Evolutionary conservation across 495 filamentous ascomycete genomes (phyloP).

Genomic region (Penicillium canariense): DNA sequence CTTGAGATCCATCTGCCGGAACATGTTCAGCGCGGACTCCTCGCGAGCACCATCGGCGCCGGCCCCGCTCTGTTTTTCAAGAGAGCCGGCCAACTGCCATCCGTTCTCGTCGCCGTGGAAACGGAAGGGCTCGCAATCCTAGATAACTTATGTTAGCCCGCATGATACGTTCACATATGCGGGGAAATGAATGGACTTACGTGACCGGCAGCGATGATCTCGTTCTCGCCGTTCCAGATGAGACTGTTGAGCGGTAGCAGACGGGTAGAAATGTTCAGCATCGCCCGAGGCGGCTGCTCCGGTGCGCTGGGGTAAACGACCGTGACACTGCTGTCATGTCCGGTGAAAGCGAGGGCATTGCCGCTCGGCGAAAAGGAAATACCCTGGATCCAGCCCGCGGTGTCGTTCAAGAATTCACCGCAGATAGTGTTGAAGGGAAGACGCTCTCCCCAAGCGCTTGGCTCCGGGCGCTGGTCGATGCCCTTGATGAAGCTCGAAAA

Average conservation of each 20-base stretch:
- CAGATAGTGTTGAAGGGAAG: conserved; percentile 97
- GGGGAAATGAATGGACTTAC: conserved; percentile 35
- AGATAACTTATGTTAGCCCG: conserved; percentile 9
- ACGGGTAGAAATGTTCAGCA: conserved; percentile 85
- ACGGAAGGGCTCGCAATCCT: conserved; percentile 92
- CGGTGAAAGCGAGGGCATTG: conserved; percentile 83
- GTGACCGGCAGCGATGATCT: conserved; percentile 95
- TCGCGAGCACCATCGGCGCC: conserved; percentile 61
- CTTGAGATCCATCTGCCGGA: conserved; percentile 96
- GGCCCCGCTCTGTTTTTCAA: conserved; percentile 62
- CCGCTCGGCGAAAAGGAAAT: conserved; percentile 89
- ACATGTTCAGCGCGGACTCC: conserved; percentile 96
- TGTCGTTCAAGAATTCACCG: conserved; percentile 92
- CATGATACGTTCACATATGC: background rate
- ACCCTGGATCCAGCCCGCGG: conserved; percentile 93
- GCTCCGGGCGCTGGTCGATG: conserved; percentile 80
- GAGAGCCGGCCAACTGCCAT: conserved; percentile 80
- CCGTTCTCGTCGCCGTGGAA: conserved; percentile 78
- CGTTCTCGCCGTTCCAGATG: conserved; percentile 87
- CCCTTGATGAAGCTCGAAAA: conserved; percentile 97
- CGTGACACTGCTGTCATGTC: conserved; percentile 93
- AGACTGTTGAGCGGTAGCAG: conserved; percentile 86
- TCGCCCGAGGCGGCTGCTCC: conserved; percentile 84
- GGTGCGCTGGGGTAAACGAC: conserved; percentile 92
- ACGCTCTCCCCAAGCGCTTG: conserved; percentile 89